Base-by-base conservation (phyloP, 2,329 filamentous ascomycete genomes). In the Calonectria hongkongensis region DNA sequence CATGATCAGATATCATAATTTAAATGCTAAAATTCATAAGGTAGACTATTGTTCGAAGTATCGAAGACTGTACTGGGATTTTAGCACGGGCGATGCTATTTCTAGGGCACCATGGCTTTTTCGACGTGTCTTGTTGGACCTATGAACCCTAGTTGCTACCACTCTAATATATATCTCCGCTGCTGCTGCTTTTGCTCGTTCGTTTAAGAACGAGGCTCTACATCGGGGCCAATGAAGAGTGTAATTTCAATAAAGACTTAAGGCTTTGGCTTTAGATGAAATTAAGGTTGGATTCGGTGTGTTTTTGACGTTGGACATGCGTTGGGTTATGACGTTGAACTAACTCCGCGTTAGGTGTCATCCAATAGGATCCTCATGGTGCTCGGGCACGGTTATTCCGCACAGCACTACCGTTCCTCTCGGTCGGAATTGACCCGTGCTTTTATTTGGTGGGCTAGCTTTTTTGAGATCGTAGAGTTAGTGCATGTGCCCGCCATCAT, bases 351-450 rank as follows among this genome's bases (percentile, higher is more conserved):
- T 60, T 60, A 9, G 21, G 33, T 33, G 54, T 36, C 33, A 25
- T 60, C 54, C 54, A 60, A 60, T 60, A 21, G 54, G 25, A 39
- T 25, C 45, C 8, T 12, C 12, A 48, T 48, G n/a, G n/a, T n/a
- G 8, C 18, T 36, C 50, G 18, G 47, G 30, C 54, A 50, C 47
- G 39, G 39, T 16, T 28, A 33, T 63, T 47, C 41, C 41, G 41
- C 58, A 63, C 33, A 39, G 54, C 54, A 25, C 54, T 27, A 41
- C 58, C 51, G 30, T 39, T 63, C 9, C 30, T 27, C 51, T 66
- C 43, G 50, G 60, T 54, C 36, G 36, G 48, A 70, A 28, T 56
- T 66, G n/a, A 60, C 66, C 56, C 56, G 66, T 43, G 18, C 21
- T 56, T 21, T 43, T 25, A 47, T 47, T 30, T 27, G 30, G 30